phyloP scores from a whole-genome alignment of 345 rosid species.

The Lumnitzera racemosa region DNA sequence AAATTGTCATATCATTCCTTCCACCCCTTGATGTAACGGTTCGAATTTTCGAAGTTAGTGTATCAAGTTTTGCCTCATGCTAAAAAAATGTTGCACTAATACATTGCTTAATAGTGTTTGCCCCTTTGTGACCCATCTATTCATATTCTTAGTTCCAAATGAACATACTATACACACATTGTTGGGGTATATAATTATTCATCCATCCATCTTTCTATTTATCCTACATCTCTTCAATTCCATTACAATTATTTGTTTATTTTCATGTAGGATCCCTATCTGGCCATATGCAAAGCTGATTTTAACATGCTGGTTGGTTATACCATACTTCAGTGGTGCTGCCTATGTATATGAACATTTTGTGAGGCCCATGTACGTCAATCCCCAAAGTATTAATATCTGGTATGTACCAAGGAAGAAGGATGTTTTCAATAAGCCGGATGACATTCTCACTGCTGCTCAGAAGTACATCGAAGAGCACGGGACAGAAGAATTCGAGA shows the following conservation, averaged over 20 bases:
- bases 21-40: too few relatives aligned
- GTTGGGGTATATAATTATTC: not conserved
- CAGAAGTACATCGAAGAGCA: slow-evolving; percentile 76
- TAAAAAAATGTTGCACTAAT: too few relatives aligned
- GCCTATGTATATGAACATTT: slow-evolving; percentile 85
- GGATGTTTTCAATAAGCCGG: slow-evolving; percentile 49
- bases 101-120: too few relatives aligned
- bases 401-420: slow-evolving; percentile 92
- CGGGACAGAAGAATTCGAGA: slow-evolving; percentile 85
- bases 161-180: too few relatives aligned
- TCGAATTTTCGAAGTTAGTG: too few relatives aligned
- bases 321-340: slow-evolving; percentile 94
- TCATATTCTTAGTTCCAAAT: too few relatives aligned
- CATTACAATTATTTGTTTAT: slow-evolving; percentile 1
- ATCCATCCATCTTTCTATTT: not conserved
- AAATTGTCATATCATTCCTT: too few relatives aligned
- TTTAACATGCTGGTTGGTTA: slow-evolving; percentile 88
- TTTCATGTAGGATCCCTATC: slow-evolving; percentile 66
- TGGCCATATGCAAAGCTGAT: slow-evolving; percentile 82
- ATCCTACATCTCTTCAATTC: not conserved
- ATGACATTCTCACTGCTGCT: slow-evolving; percentile 84
- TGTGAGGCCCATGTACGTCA: slow-evolving; percentile 68
- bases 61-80: too few relatives aligned
- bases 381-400: slow-evolving; percentile 70
- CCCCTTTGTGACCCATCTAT: too few relatives aligned